These are phyloP conservation scores for Penicillium tannophilum DNA, from an alignment of 495 filamentous ascomycete genomes.

Conservation along the genomic window DNA sequence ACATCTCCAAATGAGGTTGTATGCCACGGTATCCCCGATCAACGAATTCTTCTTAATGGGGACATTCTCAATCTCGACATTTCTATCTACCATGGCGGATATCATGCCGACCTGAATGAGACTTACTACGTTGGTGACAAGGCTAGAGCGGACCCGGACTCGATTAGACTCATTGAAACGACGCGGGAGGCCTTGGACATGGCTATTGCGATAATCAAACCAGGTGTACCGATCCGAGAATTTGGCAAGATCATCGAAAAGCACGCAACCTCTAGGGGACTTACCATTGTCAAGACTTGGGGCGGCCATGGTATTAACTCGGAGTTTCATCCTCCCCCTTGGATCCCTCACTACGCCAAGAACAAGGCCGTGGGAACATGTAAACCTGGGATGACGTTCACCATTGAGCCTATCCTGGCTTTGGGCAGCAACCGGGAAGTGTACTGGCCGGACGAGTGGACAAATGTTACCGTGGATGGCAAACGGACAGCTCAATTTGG, in stretches of 20 bases:
- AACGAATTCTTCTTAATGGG: conserved; percentile 64
- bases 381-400: conserved; percentile 74
- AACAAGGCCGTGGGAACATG: conserved; percentile 72
- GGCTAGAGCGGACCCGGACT: conserved; percentile 64
- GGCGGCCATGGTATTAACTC: conserved; percentile 73
- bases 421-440: conserved; percentile 64
- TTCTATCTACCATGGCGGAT: conserved; percentile 70
- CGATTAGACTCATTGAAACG: conserved; percentile 66
- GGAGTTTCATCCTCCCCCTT: conserved; percentile 69
- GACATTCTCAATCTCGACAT: conserved; percentile 76
- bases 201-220: conserved; percentile 69
- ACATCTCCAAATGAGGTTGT: conserved; percentile 82
- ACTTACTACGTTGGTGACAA: conserved; percentile 74
- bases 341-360: conserved; percentile 71
- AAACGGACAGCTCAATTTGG: conserved; percentile 70
- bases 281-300: conserved; percentile 66
- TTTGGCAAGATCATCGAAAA: conserved; percentile 71
- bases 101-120: conserved; percentile 73
- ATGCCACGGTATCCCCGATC: conserved; percentile 73
- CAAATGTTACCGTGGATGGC: conserved; percentile 67
- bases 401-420: conserved; percentile 74
- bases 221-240: conserved; percentile 67
- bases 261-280: conserved; percentile 62
- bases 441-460: conserved; percentile 78
- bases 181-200: conserved; percentile 65